These are phyloP conservation scores for Penicillium soppii DNA, from an alignment of 495 filamentous ascomycete species.

Conservation along the genomic window DNA sequence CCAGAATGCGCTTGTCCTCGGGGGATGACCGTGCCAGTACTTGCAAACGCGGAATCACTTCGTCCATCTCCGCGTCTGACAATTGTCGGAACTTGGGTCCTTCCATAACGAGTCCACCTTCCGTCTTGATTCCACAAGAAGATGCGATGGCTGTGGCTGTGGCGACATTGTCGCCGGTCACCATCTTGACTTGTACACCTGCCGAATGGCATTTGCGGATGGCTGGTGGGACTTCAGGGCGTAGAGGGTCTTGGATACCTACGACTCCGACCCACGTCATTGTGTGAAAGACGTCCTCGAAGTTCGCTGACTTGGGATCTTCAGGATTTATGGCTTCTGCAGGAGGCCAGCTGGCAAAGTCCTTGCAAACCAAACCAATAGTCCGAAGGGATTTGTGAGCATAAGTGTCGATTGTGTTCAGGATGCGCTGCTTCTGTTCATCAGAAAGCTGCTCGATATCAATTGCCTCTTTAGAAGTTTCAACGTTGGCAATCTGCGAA, in stretches of 20 bases:
- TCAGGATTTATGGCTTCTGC: conserved; percentile 38
- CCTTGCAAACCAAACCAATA: conserved; percentile 62
- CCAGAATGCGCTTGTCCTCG: conserved; percentile 82
- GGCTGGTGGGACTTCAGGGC: conserved; percentile 72
- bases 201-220: conserved; percentile 72
- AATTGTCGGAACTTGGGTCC: conserved; percentile 81
- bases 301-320: conserved; percentile 50
- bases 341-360: conserved; percentile 64
- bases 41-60: conserved; percentile 71
- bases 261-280: conserved; percentile 64
- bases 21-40: conserved; percentile 85
- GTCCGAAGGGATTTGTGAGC: conserved; percentile 61
- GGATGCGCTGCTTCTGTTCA: conserved; percentile 25
- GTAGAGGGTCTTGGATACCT: conserved; percentile 67
- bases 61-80: conserved; percentile 66
- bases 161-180: conserved; percentile 79
- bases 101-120: conserved; percentile 76
- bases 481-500: conserved; percentile 26
- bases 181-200: conserved; percentile 86
- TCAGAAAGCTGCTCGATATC: conserved; percentile 35
- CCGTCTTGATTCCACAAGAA: conserved; percentile 80
- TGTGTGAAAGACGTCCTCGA: conserved; percentile 55
- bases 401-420: conserved; percentile 53
- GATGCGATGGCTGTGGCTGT: conserved; percentile 80
- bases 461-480: conserved; percentile 29